Base-by-base conservation (phyloP, 352 stramenopile species). In the Saprolegnia diclina region DNA sequence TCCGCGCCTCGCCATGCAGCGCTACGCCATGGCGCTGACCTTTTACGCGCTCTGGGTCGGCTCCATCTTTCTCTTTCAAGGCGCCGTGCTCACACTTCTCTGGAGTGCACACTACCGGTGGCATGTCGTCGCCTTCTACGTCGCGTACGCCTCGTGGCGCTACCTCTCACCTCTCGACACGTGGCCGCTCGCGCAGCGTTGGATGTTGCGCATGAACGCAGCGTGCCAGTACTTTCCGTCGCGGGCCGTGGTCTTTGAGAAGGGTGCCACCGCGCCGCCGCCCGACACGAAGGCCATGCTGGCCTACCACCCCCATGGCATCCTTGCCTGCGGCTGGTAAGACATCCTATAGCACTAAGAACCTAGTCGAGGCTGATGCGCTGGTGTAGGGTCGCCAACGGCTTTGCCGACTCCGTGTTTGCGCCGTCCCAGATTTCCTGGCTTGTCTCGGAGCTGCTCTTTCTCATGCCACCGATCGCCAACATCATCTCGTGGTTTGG, bases 401-500 rank as follows among this genome's bases (percentile, higher is more conserved):
- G 78, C 50, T 76, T 74, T 13, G 77, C 84, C 52, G 74, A 83
- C 62, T 64, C 75, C 62, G 67, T 73, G 0, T 91, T 90, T 59
- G 37, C 76, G 3, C 61, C 78, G 10, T 76, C 74, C 19, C 71
- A 79, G 21, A 77, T 76, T 40, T 75, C 73, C 13, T 92, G 82
- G 84, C 79, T 92, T 40, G 77, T 87, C 45, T 71, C 82, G 0
- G 75, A 85, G 55, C 86, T 78, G 50, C 66, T 92, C n/a, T 90
- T 90, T 56, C 83, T 72, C 65, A 85, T 91, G 70, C 85, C 85
- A 0, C 37, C 81, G 16, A 74, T 89, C 69, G 79, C 82, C 16
- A 81, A 91, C 45, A 69, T 91, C 24, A 73, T 91, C 18, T 56
- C 76, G 16, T 92, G 85, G 82, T 82, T 87, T 67, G 73, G 85